A percentile compares a stretch with the other conserved stretches of the same genome.
phyloP scores from a whole-genome alignment of 176 grass and related monocot genomes.

The Carex scoparia region DNA sequence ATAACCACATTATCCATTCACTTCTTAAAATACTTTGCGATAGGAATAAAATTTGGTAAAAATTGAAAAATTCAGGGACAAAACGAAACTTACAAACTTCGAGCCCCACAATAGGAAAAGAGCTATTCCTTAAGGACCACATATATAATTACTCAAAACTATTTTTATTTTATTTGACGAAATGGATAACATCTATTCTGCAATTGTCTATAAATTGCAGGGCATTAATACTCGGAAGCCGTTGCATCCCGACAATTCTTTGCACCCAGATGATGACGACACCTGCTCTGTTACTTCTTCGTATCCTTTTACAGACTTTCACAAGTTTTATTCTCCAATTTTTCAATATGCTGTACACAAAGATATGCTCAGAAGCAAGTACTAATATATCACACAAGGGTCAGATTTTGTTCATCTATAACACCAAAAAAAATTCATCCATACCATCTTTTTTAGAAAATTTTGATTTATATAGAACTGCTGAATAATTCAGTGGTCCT shows the following conservation, averaged over 20 bases:
- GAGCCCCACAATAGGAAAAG: not conserved
- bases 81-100: not conserved
- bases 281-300: constrained; percentile 43
- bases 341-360: not conserved
- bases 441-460: too few relatives aligned
- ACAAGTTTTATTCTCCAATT: not conserved
- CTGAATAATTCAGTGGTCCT: too few relatives aligned
- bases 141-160: not conserved
- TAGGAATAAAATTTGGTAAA: not conserved
- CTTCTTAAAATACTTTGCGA: not conserved
- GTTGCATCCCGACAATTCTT: constrained; percentile 34
- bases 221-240: constrained; percentile 24
- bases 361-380: not conserved
- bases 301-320: constrained; percentile 30
- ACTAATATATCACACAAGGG: not conserved
- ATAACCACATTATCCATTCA: not conserved
- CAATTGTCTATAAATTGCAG: constrained; percentile 14
- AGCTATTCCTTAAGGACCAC: not conserved
- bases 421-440: too few relatives aligned
- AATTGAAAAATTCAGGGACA: not conserved
- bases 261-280: constrained; percentile 38
- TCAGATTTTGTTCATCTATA: too few relatives aligned
- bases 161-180: not conserved
- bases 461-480: too few relatives aligned
- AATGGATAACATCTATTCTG: not conserved